Conservation (phyloP, 352 stramenopile species). For the Phytophthora sojae region DNA sequence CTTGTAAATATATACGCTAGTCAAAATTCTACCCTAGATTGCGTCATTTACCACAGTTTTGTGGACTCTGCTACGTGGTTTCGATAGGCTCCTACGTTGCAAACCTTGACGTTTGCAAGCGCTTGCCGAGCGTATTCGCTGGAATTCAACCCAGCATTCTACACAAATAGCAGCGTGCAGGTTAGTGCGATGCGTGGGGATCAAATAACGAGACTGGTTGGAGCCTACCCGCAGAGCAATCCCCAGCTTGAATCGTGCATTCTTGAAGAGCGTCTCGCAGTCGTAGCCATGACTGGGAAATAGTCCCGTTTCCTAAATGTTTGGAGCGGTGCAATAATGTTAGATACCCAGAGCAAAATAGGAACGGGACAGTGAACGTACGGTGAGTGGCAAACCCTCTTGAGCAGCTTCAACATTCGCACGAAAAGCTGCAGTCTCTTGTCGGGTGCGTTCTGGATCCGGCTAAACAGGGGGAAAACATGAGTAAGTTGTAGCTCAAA, state of each 20-base stretch:
- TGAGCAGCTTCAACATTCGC: slow-evolving; percentile 72
- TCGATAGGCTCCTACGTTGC: slow-evolving; percentile 73
- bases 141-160: slow-evolving; percentile 73
- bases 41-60: slow-evolving; percentile 59
- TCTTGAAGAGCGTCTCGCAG: slow-evolving; percentile 80
- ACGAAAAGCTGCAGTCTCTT: slow-evolving; percentile 74
- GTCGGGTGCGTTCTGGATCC: slow-evolving; percentile 68
- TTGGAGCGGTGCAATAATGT: no score
- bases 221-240: slow-evolving; percentile 64
- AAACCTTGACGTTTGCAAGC: slow-evolving; percentile 73
- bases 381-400: slow-evolving; percentile 60
- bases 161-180: not conserved
- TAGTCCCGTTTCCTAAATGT: slow-evolving; percentile 63
- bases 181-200: not conserved
- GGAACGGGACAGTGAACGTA: slow-evolving; percentile 16
- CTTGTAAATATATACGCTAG: not conserved
- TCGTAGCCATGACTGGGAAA: slow-evolving; percentile 83
- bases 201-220: not conserved
- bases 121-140: slow-evolving; percentile 74
- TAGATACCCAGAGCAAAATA: not conserved
- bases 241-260: slow-evolving; percentile 82
- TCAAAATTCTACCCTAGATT: not conserved
- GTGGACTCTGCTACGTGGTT: slow-evolving; percentile 65
- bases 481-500: not conserved
- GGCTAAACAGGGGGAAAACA: slow-evolving; percentile 31